These are phyloP conservation scores for Phytophthora tubulina DNA, from an alignment of 352 stramenopile species.

Conservation along the genomic window DNA sequence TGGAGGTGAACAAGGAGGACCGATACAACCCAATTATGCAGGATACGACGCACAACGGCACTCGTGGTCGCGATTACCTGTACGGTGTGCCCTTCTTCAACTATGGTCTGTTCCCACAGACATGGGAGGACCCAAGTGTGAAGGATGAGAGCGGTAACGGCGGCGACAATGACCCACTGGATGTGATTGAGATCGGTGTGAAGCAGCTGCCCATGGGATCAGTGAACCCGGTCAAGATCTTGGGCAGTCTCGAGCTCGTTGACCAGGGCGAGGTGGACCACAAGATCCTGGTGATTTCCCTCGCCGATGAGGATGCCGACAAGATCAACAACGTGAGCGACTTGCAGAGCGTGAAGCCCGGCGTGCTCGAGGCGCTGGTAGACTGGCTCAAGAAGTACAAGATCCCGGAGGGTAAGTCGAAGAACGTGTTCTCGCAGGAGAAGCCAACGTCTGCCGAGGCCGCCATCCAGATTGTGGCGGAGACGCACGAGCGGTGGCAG, in stretches of 20 bases:
- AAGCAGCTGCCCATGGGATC: constrained; percentile 94
- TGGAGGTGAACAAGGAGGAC: constrained; percentile 98
- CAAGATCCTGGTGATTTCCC: constrained; percentile 97
- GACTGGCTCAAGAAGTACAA: constrained; percentile 99
- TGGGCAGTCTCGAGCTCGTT: constrained; percentile 98
- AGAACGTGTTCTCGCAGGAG: constrained; percentile 93
- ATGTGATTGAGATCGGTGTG: constrained; percentile 98
- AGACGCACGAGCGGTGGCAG: constrained; percentile 80
- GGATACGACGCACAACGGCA: constrained; percentile 97
- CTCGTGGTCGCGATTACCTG: constrained; percentile 95
- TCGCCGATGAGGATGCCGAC: constrained; percentile 87
- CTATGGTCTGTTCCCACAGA: constrained; percentile 98
- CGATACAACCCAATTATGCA: constrained; percentile 98
- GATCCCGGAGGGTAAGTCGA: constrained; percentile 96
- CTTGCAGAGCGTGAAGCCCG: constrained; percentile 93
- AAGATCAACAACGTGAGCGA: constrained; percentile 91
- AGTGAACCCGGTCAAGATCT: constrained; percentile 96
- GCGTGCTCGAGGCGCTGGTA: constrained; percentile 88
- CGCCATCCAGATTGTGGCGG: constrained; percentile 70
- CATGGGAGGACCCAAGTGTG: constrained; percentile 97
- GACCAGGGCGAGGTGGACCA: constrained; percentile 99
- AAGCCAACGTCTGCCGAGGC: constrained; percentile 58
- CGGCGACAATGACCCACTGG: constrained; percentile 98
- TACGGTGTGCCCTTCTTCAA: constrained; percentile 99
- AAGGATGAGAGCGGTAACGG: constrained; percentile 89